phyloP scores from a whole-genome alignment of 2,329 filamentous ascomycete species.

The Ceratocystis huliohia region DNA sequence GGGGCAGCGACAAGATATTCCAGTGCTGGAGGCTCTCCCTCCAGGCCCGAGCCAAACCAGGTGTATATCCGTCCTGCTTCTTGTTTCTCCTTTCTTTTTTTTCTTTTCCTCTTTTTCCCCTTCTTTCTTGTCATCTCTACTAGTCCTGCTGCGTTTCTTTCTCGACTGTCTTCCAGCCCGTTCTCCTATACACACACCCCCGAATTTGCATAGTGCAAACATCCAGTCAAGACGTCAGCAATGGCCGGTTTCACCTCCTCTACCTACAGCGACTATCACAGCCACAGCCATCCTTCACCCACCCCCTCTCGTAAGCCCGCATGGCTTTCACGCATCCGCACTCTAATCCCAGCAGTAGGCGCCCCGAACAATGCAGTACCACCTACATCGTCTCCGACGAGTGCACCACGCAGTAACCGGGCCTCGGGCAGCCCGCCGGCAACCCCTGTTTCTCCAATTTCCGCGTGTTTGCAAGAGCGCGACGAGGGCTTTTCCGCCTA shows the following conservation, averaged over 20 bases:
- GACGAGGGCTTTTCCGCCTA: neutral
- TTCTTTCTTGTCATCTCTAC: no score
- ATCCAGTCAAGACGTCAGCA: neutral
- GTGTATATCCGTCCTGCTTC: no score
- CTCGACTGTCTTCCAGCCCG: neutral
- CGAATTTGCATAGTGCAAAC: neutral
- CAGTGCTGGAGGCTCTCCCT: no score
- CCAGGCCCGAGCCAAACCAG: no score
- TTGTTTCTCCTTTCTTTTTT: no score
- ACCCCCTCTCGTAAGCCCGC: slow-evolving; percentile 4
- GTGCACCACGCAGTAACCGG: neutral
- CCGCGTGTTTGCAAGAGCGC: neutral
- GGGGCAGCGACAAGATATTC: no score
- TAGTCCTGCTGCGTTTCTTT: no score
- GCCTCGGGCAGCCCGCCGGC: neutral
- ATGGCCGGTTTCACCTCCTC: neutral
- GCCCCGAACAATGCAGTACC: neutral
- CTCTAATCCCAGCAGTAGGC: slow-evolving; percentile 13
- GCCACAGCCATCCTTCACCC: neutral
- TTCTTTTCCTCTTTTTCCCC: no score
- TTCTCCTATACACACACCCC: neutral
- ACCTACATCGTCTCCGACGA: neutral
- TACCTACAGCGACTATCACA: neutral
- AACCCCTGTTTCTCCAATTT: neutral
- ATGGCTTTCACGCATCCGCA: slow-evolving; percentile 20